These are phyloP conservation scores for Agroathelia rolfsii DNA, from an alignment of 1,284 basidiomycete species.

Conservation along the genomic window DNA sequence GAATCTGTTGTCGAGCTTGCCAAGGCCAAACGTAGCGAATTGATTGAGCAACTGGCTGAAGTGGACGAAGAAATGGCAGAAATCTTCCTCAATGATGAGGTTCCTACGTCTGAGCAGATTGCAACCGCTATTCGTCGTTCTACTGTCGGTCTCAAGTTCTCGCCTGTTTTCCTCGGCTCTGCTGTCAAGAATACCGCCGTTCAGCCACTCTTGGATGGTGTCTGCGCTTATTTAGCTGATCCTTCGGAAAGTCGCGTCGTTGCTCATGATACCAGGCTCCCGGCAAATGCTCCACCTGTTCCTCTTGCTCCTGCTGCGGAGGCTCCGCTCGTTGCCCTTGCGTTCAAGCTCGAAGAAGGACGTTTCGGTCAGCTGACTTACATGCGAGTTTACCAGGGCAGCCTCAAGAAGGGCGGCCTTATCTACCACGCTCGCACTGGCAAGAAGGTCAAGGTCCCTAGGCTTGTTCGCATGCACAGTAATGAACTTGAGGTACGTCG, in stretches of 20 bases:
- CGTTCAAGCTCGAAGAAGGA: conserved; percentile 99
- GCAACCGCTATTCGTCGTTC: conserved; percentile 82
- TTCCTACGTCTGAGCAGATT: conserved; percentile 67
- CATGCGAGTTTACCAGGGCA: conserved; percentile 98
- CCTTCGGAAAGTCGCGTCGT: conserved; percentile 75
- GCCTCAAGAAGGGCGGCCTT: conserved; percentile 72
- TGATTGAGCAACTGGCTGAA: conserved; percentile 93
- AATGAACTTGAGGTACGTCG: conserved; percentile 93
- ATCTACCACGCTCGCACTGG: conserved; percentile 95
- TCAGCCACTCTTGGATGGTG: conserved; percentile 89
- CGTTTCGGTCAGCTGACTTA: conserved; percentile 97
- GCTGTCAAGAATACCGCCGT: conserved; percentile 98
- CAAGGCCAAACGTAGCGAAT: conserved; percentile 77
- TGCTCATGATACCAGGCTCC: conserved; percentile 77
- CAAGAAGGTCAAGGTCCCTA: conserved; percentile 97
- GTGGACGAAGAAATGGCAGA: conserved; percentile 94
- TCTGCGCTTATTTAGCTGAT: conserved; percentile 91
- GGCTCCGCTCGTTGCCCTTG: conserved; percentile 88
- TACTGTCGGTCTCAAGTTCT: conserved; percentile 85
- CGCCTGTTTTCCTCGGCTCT: conserved; percentile 94
- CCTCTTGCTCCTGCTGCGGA: conserved; percentile 71
- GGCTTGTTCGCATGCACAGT: conserved; percentile 95
- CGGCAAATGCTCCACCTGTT: conserved; percentile 57
- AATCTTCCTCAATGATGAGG: conserved; percentile 80
- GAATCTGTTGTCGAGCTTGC: conserved; percentile 64